phyloP scores from a whole-genome alignment of 1,139 yeast genomes.

The Debaryomyces robertsiae region DNA sequence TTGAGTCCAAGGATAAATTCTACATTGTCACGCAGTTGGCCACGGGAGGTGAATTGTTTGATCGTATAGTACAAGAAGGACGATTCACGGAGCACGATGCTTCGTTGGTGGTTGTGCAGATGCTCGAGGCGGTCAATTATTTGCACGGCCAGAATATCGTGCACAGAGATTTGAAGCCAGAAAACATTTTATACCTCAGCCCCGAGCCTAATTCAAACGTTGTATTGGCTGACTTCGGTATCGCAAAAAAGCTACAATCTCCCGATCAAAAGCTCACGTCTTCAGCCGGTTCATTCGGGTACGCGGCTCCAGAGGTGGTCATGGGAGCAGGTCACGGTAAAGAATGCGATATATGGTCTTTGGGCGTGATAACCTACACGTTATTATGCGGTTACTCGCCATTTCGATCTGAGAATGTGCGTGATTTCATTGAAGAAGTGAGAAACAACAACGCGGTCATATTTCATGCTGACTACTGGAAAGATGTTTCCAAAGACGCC shows the following conservation, averaged over 20 bases:
- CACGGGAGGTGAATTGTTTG: slow-evolving; percentile 90
- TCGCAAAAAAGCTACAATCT: slow-evolving; percentile 69
- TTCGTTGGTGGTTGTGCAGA: slow-evolving; percentile 64
- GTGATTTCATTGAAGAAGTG: slow-evolving; percentile 80
- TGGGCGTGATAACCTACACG: slow-evolving; percentile 90
- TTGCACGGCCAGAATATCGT: slow-evolving; percentile 76
- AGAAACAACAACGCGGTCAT: slow-evolving; percentile 66
- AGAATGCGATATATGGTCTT: slow-evolving; percentile 91
- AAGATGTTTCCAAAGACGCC: slow-evolving; percentile 72
- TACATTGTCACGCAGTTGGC: slow-evolving; percentile 80
- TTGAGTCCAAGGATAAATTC: slow-evolving; percentile 78
- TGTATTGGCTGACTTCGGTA: slow-evolving; percentile 91
- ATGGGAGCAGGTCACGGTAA: slow-evolving; percentile 81
- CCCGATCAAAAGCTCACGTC: slow-evolving; percentile 67
- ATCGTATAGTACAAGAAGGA: slow-evolving; percentile 74
- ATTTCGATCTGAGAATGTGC: slow-evolving; percentile 79
- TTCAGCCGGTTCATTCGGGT: slow-evolving; percentile 90
- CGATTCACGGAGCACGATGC: slow-evolving; percentile 87
- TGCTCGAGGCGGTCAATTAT: slow-evolving; percentile 72
- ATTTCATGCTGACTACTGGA: slow-evolving; percentile 90
- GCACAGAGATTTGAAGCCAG: slow-evolving; percentile 91
- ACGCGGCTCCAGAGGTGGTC: slow-evolving; percentile 92
- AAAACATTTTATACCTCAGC: slow-evolving; percentile 71
- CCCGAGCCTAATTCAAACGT: slow-evolving; percentile 58
- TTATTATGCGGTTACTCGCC: slow-evolving; percentile 92